Evolutionary conservation across 257 asterid species (phyloP).

Genomic region (Lavandula angustifolia): DNA sequence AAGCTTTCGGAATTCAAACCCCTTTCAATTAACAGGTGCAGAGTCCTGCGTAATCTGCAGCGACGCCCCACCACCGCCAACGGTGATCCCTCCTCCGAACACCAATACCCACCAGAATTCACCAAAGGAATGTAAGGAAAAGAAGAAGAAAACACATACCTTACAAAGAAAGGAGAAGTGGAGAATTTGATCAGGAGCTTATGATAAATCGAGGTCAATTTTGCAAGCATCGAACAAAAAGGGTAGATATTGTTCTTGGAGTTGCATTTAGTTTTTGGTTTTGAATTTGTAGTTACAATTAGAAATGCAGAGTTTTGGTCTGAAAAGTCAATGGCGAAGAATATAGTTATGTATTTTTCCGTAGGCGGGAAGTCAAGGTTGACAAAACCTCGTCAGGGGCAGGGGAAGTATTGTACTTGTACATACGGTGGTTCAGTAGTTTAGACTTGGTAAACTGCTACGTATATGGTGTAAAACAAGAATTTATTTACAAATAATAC

Average conservation of each 20-base stretch:
- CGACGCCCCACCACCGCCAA: background rate
- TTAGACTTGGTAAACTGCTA: conserved; percentile 20
- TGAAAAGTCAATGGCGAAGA: conserved; percentile 32
- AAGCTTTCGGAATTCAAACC: background rate
- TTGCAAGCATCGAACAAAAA: conserved; percentile 3
- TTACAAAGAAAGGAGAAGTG: background rate
- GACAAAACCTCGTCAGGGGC: conserved; percentile 37
- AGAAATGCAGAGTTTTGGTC: background rate
- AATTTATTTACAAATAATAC: too few species aligned
- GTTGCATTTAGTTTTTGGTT: background rate
- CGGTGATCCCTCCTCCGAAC: background rate
- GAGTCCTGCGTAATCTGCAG: background rate
- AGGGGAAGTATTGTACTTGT: background rate
- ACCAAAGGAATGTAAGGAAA: background rate
- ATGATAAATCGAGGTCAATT: background rate
- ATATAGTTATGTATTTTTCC: background rate
- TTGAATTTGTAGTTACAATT: background rate
- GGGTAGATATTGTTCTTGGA: background rate
- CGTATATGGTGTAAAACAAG: background rate
- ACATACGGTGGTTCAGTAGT: background rate
- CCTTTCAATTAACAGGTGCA: background rate
- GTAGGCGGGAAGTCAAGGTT: conserved; percentile 28
- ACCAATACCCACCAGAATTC: background rate
- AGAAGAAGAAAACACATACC: background rate
- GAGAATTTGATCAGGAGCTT: background rate